Base-by-base conservation (phyloP, 805 yeast species). In the Monosporozyma solicola region DNA sequence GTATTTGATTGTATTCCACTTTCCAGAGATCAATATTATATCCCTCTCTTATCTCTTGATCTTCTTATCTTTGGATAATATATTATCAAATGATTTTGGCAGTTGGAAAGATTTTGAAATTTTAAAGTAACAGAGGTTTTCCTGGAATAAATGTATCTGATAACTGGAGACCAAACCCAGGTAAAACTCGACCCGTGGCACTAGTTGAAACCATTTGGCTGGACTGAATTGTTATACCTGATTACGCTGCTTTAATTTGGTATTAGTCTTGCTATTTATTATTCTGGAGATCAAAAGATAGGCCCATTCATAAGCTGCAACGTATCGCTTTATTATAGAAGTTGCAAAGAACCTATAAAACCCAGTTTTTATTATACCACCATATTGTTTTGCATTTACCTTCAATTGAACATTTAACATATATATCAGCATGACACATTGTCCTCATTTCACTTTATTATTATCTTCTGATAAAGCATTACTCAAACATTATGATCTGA, bases 381-480 rank as follows among this genome's bases (percentile, higher is more conserved):
- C 7, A 27, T 27, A 27, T 27, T 2, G 20, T 41, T 41, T 5
- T 41, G 22, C 27, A 7, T 20, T 41, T 20, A 16, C 13, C 13
- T 20, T 20, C 44, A 41, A 41, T 41, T 41, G 25, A 24, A 10
- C 15, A 16, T 5, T 41, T 41, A 47, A 33, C 25, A 45, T 13
- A 24, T 15, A 24, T 15, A 24, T 33, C 15, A 43, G 27, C 10
- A 73, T 76, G 61, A 58, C 61, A 41, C 57, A 58, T 32, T 67
- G 71, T 51, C 60, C 53, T 6, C 71, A 67, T 56, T 59, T 62
- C 32, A 57, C 63, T 32, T 65, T 63, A 48, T 63, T 65, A 10
- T 58, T 67, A 61, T 73, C 55, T 13, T 43, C 46, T 60, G 73
- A 65, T 57, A 59, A 60, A 35, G 61, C 59, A 47, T 59, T 63